Evolutionary conservation across 768 basidiomycete genomes (phyloP).

Genomic region (Boletellus sp.): DNA sequence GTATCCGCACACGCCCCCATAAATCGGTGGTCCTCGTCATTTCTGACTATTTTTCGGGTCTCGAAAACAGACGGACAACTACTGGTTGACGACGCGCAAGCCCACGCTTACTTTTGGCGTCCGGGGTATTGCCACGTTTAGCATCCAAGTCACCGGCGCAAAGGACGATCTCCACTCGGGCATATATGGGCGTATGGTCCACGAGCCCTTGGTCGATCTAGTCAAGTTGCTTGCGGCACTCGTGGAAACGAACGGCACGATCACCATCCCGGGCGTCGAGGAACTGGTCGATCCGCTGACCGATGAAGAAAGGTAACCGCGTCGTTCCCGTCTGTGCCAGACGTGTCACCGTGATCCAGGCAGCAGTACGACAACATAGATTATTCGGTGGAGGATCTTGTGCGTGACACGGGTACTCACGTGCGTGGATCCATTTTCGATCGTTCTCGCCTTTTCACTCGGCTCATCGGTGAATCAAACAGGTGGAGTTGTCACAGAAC

Average conservation of each 20-base stretch:
- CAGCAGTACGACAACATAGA: background rate
- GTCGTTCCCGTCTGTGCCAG: background rate
- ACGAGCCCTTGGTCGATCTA: slow-evolving; percentile 89
- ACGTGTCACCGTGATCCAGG: background rate
- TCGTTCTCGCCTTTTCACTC: slow-evolving; percentile 8
- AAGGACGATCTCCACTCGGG: slow-evolving; percentile 86
- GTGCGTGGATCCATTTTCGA: background rate
- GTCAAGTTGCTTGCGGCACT: slow-evolving; percentile 73
- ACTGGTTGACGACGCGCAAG: slow-evolving; percentile 79
- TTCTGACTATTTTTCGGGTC: background rate
- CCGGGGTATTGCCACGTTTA: slow-evolving; percentile 80
- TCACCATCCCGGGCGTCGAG: slow-evolving; percentile 80
- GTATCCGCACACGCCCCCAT: slow-evolving; percentile 15
- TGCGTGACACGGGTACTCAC: background rate
- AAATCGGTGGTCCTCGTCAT: no score
- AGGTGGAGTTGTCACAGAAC: slow-evolving; percentile 45
- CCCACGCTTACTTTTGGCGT: slow-evolving; percentile 80
- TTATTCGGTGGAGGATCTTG: background rate
- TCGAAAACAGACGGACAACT: slow-evolving; percentile 69
- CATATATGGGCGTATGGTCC: slow-evolving; percentile 69
- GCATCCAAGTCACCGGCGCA: slow-evolving; percentile 73
- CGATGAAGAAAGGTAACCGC: slow-evolving; percentile 35
- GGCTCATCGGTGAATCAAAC: slow-evolving; percentile 29
- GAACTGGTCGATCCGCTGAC: slow-evolving; percentile 71
- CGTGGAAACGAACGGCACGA: slow-evolving; percentile 67